These are phyloP conservation scores for Arthrobotrys musiformis DNA, from an alignment of 2,329 filamentous ascomycete genomes.

Conservation along the genomic window DNA sequence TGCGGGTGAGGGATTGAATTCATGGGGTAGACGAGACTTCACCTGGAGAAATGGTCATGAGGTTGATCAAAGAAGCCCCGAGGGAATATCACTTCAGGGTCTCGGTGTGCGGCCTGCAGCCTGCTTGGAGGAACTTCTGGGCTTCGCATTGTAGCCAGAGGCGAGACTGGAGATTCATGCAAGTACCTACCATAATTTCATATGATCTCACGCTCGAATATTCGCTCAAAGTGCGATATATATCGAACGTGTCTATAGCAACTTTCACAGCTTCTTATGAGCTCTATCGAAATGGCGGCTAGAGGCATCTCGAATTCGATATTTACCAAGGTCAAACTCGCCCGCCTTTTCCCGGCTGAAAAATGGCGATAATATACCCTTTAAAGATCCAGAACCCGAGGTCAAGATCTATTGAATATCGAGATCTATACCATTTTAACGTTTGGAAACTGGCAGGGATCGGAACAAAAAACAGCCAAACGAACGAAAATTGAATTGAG, in stretches of 20 bases:
- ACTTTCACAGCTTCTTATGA: background rate
- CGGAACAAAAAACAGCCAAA: slow-evolving; percentile 34
- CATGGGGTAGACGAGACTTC: background rate
- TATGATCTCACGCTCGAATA: background rate
- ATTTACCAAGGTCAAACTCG: slow-evolving; percentile 22
- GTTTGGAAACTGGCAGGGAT: slow-evolving; percentile 31
- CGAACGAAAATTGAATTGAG: slow-evolving; percentile 19
- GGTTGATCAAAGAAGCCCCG: background rate
- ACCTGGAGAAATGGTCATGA: slow-evolving; percentile 21
- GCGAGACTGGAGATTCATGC: background rate
- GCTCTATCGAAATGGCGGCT: slow-evolving; percentile 5
- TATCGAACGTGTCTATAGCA: background rate
- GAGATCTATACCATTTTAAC: slow-evolving; percentile 21
- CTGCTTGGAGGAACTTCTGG: background rate
- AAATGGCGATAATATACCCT: slow-evolving; percentile 9
- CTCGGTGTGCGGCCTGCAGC: background rate
- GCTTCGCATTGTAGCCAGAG: background rate
- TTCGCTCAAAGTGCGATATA: slow-evolving; percentile 8
- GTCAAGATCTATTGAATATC: slow-evolving; percentile 34
- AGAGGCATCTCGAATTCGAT: background rate
- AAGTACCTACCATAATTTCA: background rate
- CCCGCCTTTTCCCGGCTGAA: slow-evolving; percentile 27
- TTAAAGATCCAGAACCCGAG: slow-evolving; percentile 35
- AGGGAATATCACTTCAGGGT: background rate
- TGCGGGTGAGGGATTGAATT: background rate